Evolutionary conservation across 1,139 yeast species (phyloP), one percentile per base, ranked within the genome.

Genomic region (Magnusiomyces magnusii): DNA sequence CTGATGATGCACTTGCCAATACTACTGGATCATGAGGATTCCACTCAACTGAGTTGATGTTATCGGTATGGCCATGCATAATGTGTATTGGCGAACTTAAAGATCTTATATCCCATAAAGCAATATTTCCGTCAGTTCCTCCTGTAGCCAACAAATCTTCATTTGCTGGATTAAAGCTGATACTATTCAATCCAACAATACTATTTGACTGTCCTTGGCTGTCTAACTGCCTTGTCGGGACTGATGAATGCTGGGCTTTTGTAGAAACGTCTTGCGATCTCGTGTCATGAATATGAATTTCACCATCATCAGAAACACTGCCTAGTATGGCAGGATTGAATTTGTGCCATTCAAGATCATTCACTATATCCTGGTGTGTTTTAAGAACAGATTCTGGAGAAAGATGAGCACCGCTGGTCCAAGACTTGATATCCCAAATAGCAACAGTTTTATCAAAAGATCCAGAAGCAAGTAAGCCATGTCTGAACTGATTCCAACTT

Each of bases 31-130:
- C 72, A 44, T 75, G 76, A 0, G 91, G 91, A 63, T 87, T 89
- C 95, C 96, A 92, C 66, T 86, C 83, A 3, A 89, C 70, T 41
- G 84, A 78, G 0, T 95, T 85, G 7, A 91, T 80, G 1, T 87
- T 77, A 25, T 80, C 86, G 0, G 75, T 66, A 62, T 87, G 95
- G 10, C 81, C 83, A 1, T 68, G 60, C 62, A 73, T 66, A 28
- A 70, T 62, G 54, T 67, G 73, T 17, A 73, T 57, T 49, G 67
- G 61, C 17, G 60, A 58, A 21, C 67, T 66, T 59, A 68, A 63
- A 42, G 68, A 67, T 65, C 98, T 77, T 17, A 87, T 66, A 70
- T 92, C 98, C 87, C 92, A 86, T 5, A 88, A 67, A 55, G 77
- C 76, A 1, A 89, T 70, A 0, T 61, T 63, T 1, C 95, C 95